Base-by-base conservation (phyloP, 2,329 filamentous ascomycete genomes). In the Leptographium flavum region DNA sequence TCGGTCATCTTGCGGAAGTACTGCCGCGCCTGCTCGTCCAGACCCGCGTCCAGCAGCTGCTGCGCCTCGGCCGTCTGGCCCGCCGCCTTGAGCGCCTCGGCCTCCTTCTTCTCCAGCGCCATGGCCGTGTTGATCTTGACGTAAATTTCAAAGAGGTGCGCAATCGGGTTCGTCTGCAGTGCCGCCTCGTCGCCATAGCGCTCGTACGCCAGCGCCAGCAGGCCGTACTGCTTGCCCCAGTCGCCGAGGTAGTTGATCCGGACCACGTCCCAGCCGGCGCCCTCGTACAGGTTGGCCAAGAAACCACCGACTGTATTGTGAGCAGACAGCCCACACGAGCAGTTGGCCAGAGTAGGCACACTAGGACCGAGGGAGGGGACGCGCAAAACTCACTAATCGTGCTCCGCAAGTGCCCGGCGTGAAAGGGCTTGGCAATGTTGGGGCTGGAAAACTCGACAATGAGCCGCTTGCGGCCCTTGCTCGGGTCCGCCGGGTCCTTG, bases 341-440 rank as follows among this genome's bases (percentile, higher is more conserved):
- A 19, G 11, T n/a, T n/a, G n/a, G n/a, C n/a, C n/a, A n/a, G n/a
- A n/a, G n/a, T n/a, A n/a, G n/a, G n/a, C n/a, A n/a, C n/a, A n/a
- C n/a, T n/a, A n/a, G n/a, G n/a, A n/a, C n/a, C n/a, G n/a, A n/a
- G n/a, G n/a, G n/a, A n/a, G n/a, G n/a, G n/a, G n/a, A 27, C 19
- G 10, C 13, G 17, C 2, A 4, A 6, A 4, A 48, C 39, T 25
- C 17, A 48, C 46, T 87, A 57, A 87, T 87, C 32, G 83, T 88
- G 54, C 78, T 83, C 56, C 83, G 73, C 55, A 87, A 66, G 61
- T 88, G 83, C 13, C 82, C 81, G 33, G 82, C 83, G 58, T 87
- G 82, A 67, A 87, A 87, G 22, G 82, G 84, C 64, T 90, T 90
- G 39, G 85, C 85, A 48, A 92, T 87, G 60, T 92, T 92, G 42